These are phyloP conservation scores for Aspergillus carbonarius DNA, from an alignment of 2,329 filamentous ascomycete species.

Conservation along the genomic window DNA sequence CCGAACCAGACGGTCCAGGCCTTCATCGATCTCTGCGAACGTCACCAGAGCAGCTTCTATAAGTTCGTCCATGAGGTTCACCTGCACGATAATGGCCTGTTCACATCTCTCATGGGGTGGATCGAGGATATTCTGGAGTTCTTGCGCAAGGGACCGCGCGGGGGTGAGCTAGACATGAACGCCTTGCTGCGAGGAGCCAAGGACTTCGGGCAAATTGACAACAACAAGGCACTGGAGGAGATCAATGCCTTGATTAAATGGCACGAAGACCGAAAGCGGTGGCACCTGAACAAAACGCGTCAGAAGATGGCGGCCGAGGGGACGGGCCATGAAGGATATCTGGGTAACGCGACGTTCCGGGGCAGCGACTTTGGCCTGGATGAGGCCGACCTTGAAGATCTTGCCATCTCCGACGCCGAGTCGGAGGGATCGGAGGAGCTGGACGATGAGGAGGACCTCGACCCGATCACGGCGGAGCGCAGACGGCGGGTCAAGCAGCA, in stretches of 20 bases:
- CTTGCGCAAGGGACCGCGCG: slow-evolving; percentile 76
- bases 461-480: slow-evolving; percentile 85
- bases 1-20: slow-evolving; percentile 97
- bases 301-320: slow-evolving; percentile 98
- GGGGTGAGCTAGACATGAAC: slow-evolving; percentile 90
- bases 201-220: slow-evolving; percentile 66
- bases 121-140: slow-evolving; percentile 94
- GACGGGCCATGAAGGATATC: slow-evolving; percentile 49
- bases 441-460: slow-evolving; percentile 74
- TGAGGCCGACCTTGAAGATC: slow-evolving; percentile 76
- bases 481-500: slow-evolving; percentile 73
- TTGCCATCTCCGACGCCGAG: slow-evolving; percentile 73
- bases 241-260: slow-evolving; percentile 85
- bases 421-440: slow-evolving; percentile 64
- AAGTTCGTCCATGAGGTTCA: slow-evolving; percentile 99
- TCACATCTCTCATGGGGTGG: slow-evolving; percentile 96
- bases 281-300: slow-evolving; percentile 95
- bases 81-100: slow-evolving; percentile 92
- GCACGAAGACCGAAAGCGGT: slow-evolving; percentile 95
- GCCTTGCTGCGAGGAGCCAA: slow-evolving; percentile 82
- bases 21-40: slow-evolving; percentile 93
- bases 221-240: slow-evolving; percentile 70
- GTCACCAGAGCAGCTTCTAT: slow-evolving; percentile 96
- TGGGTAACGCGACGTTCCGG: slow-evolving; percentile 62
- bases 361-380: slow-evolving; percentile 88